phyloP scores from a whole-genome alignment of 2,329 filamentous ascomycete genomes.

The Nemania sp. region DNA sequence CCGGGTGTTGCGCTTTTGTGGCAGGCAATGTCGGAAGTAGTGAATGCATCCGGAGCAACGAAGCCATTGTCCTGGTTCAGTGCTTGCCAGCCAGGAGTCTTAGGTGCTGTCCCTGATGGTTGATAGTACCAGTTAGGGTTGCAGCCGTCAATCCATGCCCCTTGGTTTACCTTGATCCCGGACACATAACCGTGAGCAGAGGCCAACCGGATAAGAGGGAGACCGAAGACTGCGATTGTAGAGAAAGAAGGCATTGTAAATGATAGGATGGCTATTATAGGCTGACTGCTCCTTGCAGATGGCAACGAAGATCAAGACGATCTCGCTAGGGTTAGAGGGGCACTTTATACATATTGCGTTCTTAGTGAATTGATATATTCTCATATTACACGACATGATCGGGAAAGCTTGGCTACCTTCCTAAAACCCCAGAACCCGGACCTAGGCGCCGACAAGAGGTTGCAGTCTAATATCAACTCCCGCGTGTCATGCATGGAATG shows the following conservation, averaged over 20 bases:
- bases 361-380: background rate
- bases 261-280: background rate
- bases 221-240: constrained; percentile 31
- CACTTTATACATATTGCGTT: constrained; percentile 28
- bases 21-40: constrained; percentile 59
- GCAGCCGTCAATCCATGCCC: constrained; percentile 35
- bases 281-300: constrained; percentile 26
- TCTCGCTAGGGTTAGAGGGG: background rate
- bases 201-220: constrained; percentile 35
- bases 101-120: constrained; percentile 33
- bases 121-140: constrained; percentile 48
- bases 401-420: constrained; percentile 24
- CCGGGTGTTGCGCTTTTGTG: constrained; percentile 57
- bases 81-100: constrained; percentile 55
- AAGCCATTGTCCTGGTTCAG: constrained; percentile 63
- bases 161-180: constrained; percentile 43
- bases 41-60: constrained; percentile 58
- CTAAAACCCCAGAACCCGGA: constrained; percentile 27
- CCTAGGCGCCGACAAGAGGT: constrained; percentile 13
- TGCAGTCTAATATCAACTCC: constrained; percentile 14
- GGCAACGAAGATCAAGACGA: constrained; percentile 25
- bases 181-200: constrained; percentile 44
- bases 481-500: constrained; percentile 22
- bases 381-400: constrained; percentile 19
- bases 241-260: constrained; percentile 38